Conservation (phyloP, 345 rosid genomes). For the Carallia brachiata region DNA sequence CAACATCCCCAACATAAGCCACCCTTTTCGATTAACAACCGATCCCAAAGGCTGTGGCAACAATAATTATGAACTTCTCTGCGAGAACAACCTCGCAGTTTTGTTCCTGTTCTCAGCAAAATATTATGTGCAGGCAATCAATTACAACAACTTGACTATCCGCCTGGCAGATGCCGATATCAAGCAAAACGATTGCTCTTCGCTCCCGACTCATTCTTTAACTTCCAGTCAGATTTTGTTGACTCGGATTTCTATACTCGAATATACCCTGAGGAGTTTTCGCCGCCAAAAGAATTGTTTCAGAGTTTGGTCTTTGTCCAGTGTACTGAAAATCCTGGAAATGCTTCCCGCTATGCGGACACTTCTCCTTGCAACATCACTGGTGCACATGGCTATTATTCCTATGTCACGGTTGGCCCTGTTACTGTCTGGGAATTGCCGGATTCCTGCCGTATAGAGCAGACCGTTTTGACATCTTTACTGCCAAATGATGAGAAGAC, state of each 20-base stretch:
- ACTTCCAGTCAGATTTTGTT: background rate
- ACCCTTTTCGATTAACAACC: constrained; percentile 28
- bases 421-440: background rate
- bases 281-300: background rate
- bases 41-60: constrained; percentile 24
- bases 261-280: no score
- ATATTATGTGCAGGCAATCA: constrained; percentile 19
- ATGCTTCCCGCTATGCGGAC: background rate
- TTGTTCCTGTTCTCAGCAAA: constrained; percentile 16
- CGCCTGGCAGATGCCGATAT: constrained; percentile 17
- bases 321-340: background rate
- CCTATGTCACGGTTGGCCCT: background rate
- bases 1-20: constrained; percentile 20
- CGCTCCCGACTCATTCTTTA: constrained; percentile 4
- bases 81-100: constrained; percentile 23
- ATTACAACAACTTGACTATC: constrained; percentile 13
- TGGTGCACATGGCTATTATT: background rate
- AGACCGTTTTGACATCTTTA: background rate
- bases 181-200: constrained; percentile 12
- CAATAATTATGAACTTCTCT: constrained; percentile 6
- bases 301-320: background rate
- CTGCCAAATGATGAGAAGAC: background rate
- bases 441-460: constrained; percentile 1
- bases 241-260: background rate
- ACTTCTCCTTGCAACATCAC: constrained; percentile 3